Evolutionary conservation across 768 basidiomycete genomes (phyloP).

Genomic region (Podaxis sp.): DNA sequence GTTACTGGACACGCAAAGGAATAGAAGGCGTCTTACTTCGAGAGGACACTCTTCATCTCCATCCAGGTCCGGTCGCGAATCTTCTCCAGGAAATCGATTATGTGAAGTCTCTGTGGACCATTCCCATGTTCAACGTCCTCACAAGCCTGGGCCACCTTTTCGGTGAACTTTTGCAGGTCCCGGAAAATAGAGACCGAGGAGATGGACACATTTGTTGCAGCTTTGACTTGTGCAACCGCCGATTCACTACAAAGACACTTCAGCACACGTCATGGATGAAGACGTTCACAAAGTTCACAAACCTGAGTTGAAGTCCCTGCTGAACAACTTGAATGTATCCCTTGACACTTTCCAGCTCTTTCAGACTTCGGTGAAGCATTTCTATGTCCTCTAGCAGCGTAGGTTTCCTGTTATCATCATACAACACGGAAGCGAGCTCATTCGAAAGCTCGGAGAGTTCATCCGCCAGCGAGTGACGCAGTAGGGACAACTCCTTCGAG

Average conservation of each 20-base stretch:
- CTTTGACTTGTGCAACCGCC: constrained; percentile 50
- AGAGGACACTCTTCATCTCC: constrained; percentile 64
- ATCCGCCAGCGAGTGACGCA: constrained; percentile 74
- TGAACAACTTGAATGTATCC: constrained; percentile 75
- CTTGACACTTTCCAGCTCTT: constrained; percentile 71
- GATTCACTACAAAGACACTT: constrained; percentile 40
- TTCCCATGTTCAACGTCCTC: constrained; percentile 39
- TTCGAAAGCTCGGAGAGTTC: constrained; percentile 65
- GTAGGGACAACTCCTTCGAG: constrained; percentile 71
- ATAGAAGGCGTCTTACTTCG: constrained; percentile 41
- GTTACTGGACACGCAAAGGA: neutral
- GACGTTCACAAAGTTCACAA: constrained; percentile 29
- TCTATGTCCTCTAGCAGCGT: constrained; percentile 84
- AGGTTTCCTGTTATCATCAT: constrained; percentile 41
- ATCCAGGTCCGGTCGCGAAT: constrained; percentile 73
- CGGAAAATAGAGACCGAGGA: constrained; percentile 54
- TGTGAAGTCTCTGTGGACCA: constrained; percentile 47
- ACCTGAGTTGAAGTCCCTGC: constrained; percentile 71
- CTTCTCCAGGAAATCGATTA: constrained; percentile 57
- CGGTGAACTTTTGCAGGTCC: constrained; percentile 57
- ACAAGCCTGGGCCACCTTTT: constrained; percentile 41
- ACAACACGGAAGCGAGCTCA: constrained; percentile 56
- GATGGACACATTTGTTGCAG: constrained; percentile 33
- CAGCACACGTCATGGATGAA: constrained; percentile 4
- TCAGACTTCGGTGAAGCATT: constrained; percentile 67